phyloP scores from a whole-genome alignment of 2,329 filamentous ascomycete genomes.

The Dendrostoma leiphaemia region DNA sequence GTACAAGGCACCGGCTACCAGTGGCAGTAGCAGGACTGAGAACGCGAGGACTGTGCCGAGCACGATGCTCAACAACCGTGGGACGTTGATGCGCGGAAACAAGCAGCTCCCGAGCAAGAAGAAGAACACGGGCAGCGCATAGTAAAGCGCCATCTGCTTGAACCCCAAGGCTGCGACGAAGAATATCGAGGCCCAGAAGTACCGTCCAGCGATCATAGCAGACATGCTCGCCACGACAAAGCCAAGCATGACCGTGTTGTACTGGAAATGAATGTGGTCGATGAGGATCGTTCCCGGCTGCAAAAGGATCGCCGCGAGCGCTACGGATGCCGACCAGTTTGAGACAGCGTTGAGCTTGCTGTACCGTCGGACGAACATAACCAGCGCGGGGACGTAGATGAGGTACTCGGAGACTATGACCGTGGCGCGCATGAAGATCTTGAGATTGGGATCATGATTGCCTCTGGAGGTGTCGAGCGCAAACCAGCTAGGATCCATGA shows the following conservation, averaged over 20 bases:
- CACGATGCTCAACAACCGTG: constrained; percentile 72
- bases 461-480: constrained; percentile 79
- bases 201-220: constrained; percentile 79
- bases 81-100: constrained; percentile 66
- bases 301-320: constrained; percentile 86
- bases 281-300: constrained; percentile 88
- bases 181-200: constrained; percentile 87
- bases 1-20: constrained; percentile 70
- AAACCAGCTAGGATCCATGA: constrained; percentile 85
- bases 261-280: constrained; percentile 96
- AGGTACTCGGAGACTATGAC: constrained; percentile 90
- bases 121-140: constrained; percentile 87
- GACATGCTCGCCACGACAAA: constrained; percentile 84
- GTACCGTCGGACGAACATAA: constrained; percentile 82
- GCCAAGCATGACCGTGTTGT: constrained; percentile 98
- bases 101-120: constrained; percentile 86
- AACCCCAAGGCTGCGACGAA: constrained; percentile 94
- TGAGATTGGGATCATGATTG: constrained; percentile 73
- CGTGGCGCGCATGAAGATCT: constrained; percentile 93
- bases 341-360: constrained; percentile 74
- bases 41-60: constrained; percentile 73
- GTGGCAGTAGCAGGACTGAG: constrained; percentile 69
- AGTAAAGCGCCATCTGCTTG: constrained; percentile 99
- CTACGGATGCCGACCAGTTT: constrained; percentile 79
- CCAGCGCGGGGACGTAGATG: constrained; percentile 78